These are phyloP conservation scores for Filobasidium floriforme DNA, from an alignment of 768 basidiomycete genomes.

Conservation along the genomic window DNA sequence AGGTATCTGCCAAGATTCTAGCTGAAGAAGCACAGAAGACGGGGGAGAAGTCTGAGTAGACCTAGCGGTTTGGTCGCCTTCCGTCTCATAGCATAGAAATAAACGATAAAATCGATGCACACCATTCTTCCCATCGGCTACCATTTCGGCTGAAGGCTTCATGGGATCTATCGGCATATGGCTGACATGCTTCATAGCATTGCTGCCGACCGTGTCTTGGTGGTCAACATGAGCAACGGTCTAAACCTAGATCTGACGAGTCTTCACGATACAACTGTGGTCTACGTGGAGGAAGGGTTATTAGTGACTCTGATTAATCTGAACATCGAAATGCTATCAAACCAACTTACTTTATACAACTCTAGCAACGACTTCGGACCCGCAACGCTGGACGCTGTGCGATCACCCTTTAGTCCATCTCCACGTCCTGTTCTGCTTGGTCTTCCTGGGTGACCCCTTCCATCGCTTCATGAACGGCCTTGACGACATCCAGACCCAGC, in stretches of 20 bases:
- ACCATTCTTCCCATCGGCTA: too few species aligned
- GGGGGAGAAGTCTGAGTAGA: not conserved
- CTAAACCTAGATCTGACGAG: too few species aligned
- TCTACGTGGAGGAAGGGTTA: too few species aligned
- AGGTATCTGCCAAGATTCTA: slow-evolving; percentile 8
- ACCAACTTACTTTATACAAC: not conserved
- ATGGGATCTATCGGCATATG: too few species aligned
- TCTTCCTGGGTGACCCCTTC: slow-evolving; percentile 22
- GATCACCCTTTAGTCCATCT: not conserved
- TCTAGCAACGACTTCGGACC: not conserved
- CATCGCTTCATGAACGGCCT: slow-evolving; percentile 41
- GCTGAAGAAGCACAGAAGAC: not conserved
- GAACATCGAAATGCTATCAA: not conserved
- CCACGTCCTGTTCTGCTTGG: slow-evolving; percentile 22
- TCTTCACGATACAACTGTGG: too few species aligned
- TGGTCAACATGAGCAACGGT: too few species aligned
- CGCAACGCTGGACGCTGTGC: not conserved
- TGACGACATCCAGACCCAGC: slow-evolving; percentile 63
- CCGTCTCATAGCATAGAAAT: too few species aligned
- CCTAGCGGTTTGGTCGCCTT: too few species aligned
- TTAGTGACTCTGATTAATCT: not conserved
- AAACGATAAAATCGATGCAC: too few species aligned
- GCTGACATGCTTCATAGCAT: too few species aligned
- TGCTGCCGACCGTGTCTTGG: too few species aligned
- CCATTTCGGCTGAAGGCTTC: too few species aligned